These are phyloP conservation scores for Vigna reflexopilosa DNA, from an alignment of 306 rosid genomes.

Conservation along the genomic window DNA sequence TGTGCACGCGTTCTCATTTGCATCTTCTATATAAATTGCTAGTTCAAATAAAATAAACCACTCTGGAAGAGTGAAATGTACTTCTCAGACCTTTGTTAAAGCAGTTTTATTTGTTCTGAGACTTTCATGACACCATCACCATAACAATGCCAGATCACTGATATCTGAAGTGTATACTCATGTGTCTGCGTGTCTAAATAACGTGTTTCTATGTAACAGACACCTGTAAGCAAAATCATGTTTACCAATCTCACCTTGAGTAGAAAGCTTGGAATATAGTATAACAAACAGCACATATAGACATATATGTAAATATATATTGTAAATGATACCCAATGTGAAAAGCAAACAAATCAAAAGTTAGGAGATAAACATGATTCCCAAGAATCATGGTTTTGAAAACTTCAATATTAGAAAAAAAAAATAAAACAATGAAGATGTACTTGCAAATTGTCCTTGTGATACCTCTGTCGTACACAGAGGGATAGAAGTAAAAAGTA, in stretches of 20 bases:
- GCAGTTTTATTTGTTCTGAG: no score
- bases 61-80: no score
- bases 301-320: not conserved
- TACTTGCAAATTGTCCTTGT: not conserved
- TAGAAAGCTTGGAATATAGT: constrained; percentile 35
- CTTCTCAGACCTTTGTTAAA: no score
- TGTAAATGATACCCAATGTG: not conserved
- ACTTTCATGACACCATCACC: no score
- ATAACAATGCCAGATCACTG: no score
- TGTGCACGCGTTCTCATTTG: not conserved
- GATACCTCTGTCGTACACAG: not conserved
- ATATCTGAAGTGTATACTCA: no score
- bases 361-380: not conserved
- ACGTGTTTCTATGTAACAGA: constrained; percentile 1
- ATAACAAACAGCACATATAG: constrained; percentile 27
- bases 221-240: constrained; percentile 23
- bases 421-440: not conserved
- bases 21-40: not conserved
- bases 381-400: not conserved
- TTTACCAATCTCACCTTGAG: not conserved
- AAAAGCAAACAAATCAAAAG: not conserved
- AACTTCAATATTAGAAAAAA: constrained; percentile 4
- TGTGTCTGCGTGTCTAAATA: not conserved
- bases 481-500: not conserved
- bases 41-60: not conserved